These are phyloP conservation scores for Fusarium sp. DNA, from an alignment of 2,329 filamentous ascomycete species.

Conservation along the genomic window DNA sequence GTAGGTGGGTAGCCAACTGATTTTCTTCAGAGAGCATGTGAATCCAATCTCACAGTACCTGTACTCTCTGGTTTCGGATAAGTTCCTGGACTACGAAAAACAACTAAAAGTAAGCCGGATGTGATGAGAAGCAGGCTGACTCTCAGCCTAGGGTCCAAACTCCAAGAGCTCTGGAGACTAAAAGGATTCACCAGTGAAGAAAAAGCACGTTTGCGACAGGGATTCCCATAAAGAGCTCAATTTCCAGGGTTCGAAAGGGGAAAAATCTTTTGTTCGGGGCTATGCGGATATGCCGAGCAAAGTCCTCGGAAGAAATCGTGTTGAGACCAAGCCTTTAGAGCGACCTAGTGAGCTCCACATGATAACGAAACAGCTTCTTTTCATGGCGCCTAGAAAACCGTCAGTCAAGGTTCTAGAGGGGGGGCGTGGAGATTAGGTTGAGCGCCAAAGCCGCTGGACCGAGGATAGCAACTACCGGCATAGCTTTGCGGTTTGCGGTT, in stretches of 20 bases:
- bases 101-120: not conserved
- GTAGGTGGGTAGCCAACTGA: not conserved
- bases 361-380: slow-evolving; percentile 13
- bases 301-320: slow-evolving; percentile 31
- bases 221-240: not conserved
- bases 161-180: not conserved
- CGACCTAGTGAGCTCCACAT: slow-evolving; percentile 13
- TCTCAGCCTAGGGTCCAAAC: slow-evolving; percentile 7
- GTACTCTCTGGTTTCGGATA: not conserved
- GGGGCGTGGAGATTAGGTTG: slow-evolving; percentile 27
- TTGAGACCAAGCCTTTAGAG: not conserved
- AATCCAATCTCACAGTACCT: not conserved
- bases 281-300: slow-evolving; percentile 25
- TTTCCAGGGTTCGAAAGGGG: slow-evolving; percentile 1
- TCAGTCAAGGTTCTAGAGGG: slow-evolving; percentile 1
- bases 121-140: not conserved
- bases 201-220: slow-evolving; percentile 26
- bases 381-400: slow-evolving; percentile 23
- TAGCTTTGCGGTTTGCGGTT: not conserved
- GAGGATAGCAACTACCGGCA: slow-evolving; percentile 34
- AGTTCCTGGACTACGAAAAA: not conserved
- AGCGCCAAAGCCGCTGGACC: slow-evolving; percentile 38
- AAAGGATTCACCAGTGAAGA: slow-evolving; percentile 20
- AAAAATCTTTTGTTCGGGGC: slow-evolving; percentile 17
- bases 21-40: not conserved